Evolutionary conservation across 1,139 yeast species (phyloP).

Genomic region (Debaryomyces sp.): DNA sequence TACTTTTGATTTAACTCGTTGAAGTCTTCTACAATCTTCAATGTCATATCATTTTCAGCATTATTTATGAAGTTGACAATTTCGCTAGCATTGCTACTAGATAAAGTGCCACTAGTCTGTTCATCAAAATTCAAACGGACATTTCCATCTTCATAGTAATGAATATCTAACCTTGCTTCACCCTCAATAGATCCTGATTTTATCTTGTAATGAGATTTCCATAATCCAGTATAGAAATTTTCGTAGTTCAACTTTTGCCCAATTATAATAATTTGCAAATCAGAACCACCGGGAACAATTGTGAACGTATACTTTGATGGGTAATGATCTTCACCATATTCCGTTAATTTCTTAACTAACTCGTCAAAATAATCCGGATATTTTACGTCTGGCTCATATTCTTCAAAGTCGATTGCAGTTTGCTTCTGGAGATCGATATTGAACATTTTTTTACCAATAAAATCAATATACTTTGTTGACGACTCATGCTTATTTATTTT

Average conservation of each 20-base stretch:
- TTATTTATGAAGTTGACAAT: slow-evolving; percentile 56
- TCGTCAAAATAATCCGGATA: slow-evolving; percentile 36
- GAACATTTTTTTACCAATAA: slow-evolving; percentile 50
- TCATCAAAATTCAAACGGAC: slow-evolving; percentile 71
- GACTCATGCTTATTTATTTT: slow-evolving; percentile 33
- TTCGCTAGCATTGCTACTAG: slow-evolving; percentile 23
- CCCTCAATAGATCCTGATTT: slow-evolving; percentile 50
- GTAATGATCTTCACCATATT: slow-evolving; percentile 51
- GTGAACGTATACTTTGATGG: slow-evolving; percentile 55
- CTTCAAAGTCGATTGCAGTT: slow-evolving; percentile 55
- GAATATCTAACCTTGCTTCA: slow-evolving; percentile 68
- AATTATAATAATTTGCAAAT: slow-evolving; percentile 51
- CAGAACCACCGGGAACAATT: slow-evolving; percentile 38
- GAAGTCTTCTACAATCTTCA: slow-evolving; percentile 63
- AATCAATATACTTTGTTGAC: slow-evolving; percentile 44
- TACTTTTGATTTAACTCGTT: slow-evolving; percentile 73
- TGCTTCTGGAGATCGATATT: slow-evolving; percentile 58
- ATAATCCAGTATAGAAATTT: slow-evolving; percentile 88
- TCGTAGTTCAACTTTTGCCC: slow-evolving; percentile 75
- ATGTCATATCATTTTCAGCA: slow-evolving; percentile 65
- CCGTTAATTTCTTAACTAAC: slow-evolving; percentile 32
- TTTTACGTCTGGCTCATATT: slow-evolving; percentile 24
- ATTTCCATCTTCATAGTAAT: slow-evolving; percentile 95
- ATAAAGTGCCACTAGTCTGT: slow-evolving; percentile 26
- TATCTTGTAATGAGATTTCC: slow-evolving; percentile 71